Evolutionary conservation across 2,329 filamentous ascomycete genomes (phyloP), one percentile per base, ranked within the genome.

Genomic region (Hypoxylon sp.): DNA sequence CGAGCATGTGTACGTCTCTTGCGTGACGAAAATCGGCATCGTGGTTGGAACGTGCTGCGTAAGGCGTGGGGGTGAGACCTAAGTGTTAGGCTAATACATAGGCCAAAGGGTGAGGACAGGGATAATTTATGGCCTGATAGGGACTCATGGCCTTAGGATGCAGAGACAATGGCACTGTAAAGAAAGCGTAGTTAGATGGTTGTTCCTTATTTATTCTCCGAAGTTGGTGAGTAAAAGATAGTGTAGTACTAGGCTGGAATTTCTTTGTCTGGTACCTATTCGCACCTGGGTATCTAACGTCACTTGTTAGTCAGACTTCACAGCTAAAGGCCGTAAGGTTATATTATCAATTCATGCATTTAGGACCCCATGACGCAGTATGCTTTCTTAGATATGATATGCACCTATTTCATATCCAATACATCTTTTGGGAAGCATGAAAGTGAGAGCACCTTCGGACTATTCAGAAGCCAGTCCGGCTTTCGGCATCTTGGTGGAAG

Each of bases 1-100:
- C 5, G 56, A 65, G 51, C 73, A 74, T 54, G 51, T 19, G 50
- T 68, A 73, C 24, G 46, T 13, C 60, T 71, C 51, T 29, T 44
- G 52, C 6, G 69, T 71, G 48, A 65, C 29, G 61, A 55, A 71
- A 47, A 52, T 67, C 8, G 68, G 58, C 72, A 74, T 74, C n/a
- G 32, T 65, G 60, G 8, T 31, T 7, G 17, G 37, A 24, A 24
- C 4, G 47, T 47, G 19, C 42, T 44, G 37, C 27, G 32, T 35
- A 44, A 21, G 17, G 17, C 17, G 44, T 44, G 24, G 6, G 15
- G n/a, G 47, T 53, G 8, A 35, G 42, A 35, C 27, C 11, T 57
- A 27, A 24, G 39, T 11, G 39, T 44, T 55, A 27, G 21, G 21
- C 17, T 17, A 29, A 29, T 44, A 31, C 8, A 2, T 55, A 44